Conservation (phyloP, 495 filamentous ascomycete species). For the Pseudevernia furfuracea region DNA sequence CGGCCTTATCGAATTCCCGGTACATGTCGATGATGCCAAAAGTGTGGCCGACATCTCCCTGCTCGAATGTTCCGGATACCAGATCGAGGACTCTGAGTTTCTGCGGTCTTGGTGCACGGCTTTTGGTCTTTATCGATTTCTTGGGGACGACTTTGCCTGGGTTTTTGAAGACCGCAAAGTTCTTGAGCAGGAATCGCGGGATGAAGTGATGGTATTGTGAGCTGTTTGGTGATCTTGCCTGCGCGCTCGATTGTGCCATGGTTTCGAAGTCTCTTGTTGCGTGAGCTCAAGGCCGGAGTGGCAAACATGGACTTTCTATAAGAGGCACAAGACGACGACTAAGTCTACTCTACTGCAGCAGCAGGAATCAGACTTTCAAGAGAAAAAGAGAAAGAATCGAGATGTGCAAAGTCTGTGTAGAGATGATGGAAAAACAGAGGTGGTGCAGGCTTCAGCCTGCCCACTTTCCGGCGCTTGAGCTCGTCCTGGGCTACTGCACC, state of each 20-base stretch:
- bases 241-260: not conserved
- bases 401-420: not conserved
- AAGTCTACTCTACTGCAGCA: not conserved
- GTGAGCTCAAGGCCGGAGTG: not conserved
- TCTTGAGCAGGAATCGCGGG: constrained; percentile 40
- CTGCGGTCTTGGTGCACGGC: not conserved
- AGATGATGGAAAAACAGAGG: not conserved
- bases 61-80: constrained; percentile 22
- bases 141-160: constrained; percentile 12
- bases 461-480: not conserved
- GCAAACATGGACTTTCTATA: not conserved
- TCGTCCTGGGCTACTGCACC: not conserved
- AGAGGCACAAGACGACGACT: not conserved
- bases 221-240: not conserved
- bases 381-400: not conserved
- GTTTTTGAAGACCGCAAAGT: constrained; percentile 33
- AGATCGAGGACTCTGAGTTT: constrained; percentile 24
- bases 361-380: too few species aligned
- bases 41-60: constrained; percentile 32
- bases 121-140: constrained; percentile 3
- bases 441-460: not conserved
- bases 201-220: constrained; percentile 43
- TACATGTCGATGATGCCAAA: constrained; percentile 42
- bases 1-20: constrained; percentile 27
- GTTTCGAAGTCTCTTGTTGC: not conserved